Evolutionary conservation across 2,329 filamentous ascomycete species (phyloP).

Genomic region (Cercospora zeina): DNA sequence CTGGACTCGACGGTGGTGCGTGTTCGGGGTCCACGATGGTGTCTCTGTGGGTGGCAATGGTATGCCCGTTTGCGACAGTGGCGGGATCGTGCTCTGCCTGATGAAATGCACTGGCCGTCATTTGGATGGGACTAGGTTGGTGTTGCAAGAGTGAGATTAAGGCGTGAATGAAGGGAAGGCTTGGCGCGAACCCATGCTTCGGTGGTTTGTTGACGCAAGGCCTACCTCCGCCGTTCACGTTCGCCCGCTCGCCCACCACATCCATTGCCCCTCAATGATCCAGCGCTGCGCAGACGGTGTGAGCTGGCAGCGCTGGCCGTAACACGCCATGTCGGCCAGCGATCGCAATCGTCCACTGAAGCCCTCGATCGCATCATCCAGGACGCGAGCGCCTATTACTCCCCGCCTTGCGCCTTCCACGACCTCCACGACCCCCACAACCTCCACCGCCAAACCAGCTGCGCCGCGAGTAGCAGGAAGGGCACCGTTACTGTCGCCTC

Average conservation of each 20-base stretch:
- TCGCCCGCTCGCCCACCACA: not conserved
- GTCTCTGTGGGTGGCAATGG: too few relatives aligned
- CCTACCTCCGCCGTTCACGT: not conserved
- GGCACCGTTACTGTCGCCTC: constrained; percentile 43
- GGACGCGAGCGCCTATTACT: constrained; percentile 54
- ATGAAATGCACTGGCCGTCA: too few relatives aligned
- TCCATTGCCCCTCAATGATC: not conserved
- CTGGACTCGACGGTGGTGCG: too few relatives aligned
- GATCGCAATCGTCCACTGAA: constrained; percentile 25
- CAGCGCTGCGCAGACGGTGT: not conserved
- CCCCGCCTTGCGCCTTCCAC: constrained; percentile 53
- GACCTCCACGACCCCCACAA: constrained; percentile 26
- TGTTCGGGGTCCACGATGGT: too few relatives aligned
- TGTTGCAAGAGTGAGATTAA: too few relatives aligned
- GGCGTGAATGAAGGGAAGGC: too few relatives aligned
- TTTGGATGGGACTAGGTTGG: too few relatives aligned
- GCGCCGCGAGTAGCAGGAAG: constrained; percentile 36
- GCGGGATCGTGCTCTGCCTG: too few relatives aligned
- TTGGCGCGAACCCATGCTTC: too few relatives aligned
- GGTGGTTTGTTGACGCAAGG: too few relatives aligned
- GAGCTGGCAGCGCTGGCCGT: not conserved
- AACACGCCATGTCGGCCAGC: constrained; percentile 17
- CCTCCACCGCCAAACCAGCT: constrained; percentile 38
- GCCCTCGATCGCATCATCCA: constrained; percentile 24
- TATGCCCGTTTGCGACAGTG: too few relatives aligned